Base-by-base conservation (phyloP, 148 eudicot species). In the Simmondsia chinensis region DNA sequence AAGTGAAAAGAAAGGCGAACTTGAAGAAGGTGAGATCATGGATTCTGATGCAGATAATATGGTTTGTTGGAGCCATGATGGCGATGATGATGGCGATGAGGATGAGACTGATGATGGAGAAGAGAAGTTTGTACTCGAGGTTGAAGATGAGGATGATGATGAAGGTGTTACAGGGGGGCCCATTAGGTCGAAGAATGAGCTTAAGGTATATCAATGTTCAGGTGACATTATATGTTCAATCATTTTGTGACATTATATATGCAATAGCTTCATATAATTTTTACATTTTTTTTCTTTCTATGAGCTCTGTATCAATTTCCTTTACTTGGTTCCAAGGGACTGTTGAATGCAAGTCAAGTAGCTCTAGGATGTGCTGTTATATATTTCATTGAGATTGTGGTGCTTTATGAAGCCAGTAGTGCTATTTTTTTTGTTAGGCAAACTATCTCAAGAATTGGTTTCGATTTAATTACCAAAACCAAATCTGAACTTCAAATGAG, bases 1-100 rank as follows among this genome's bases (percentile, higher is more conserved):
- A n/a, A 4, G 38, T 54, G 32, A 44, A 28, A 43, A 17, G 56
- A 46, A 44, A 54, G 55, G 40, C 25, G 88, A 79, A 4, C 14
- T 69, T 34, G 88, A 87, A 68, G 91, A 86, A 61, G 96, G 94
- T 44, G 85, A 82, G 63, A 82, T 87, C 46, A 37, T 64, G 63
- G 73, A 66, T 27, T 57, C 79, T 35, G 87, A 73, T 46, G 70
- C 22, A 38, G 79, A 72, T 30, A 66, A 70, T 58, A 54, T 76
- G 73, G 62, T 70, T 59, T 57, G 54, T 52, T 63, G 72, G 80
- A 73, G 69, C 57, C 83, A 68, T 12, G 62, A 46, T 35, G 76
- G 60, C 12, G 64, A 59, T 24, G 69, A 59, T 15, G 68, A 35
- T 22, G 48, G 32, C 4, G 31, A 16, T 17, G 19, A 62, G 6